Evolutionary conservation across 192 early-diverging fungal species (phyloP), one percentile per base, ranked within the genome.

Genomic region (Rhizoclosmatium globosum): DNA sequence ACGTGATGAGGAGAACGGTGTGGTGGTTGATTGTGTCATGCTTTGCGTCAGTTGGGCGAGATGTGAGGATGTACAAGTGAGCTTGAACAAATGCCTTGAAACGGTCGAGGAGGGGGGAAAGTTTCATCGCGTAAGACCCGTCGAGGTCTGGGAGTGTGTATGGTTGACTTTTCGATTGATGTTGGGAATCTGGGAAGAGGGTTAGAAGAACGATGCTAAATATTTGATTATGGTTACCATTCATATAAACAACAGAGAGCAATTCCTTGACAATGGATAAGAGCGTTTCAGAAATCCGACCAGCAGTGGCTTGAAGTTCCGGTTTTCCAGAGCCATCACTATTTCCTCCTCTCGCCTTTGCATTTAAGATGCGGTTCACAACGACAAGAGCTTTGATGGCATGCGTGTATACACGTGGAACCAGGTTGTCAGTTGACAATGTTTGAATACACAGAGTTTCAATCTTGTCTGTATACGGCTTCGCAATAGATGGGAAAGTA

Each of bases 341-440:
- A 50, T n/a, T 47, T 3, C 19, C 43, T 13, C 4, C 4, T 15
- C 11, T 68, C 44, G 41, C 66, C 44, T 68, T 68, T 9, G 44
- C 67, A 23, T 23, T 68, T 0, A 76, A 23, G 21, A 76, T 66
- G 7, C 74, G 74, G 42, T 64, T 74, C 47, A 44, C 60, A 66
- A 50, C 64, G 31, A 76, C 74, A 64, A 65, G 74, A 15, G 74
- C 74, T 39, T 76, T 76, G 13, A 76, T 43, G 48, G 74, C 74
- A 15, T 53, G 69, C 47, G 69, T 21, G 6, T 71, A 17, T 19
- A 71, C 6, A 13, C 38, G 7, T 15, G 69, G 50, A 47, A n/a
- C 3, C 39, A 62, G 31, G 13, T 9, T 21, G 21, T 42, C 31
- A 15, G 21, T 19, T 13, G 42, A 42, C 61, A 76, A 47, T 7